Evolutionary conservation across 2,329 filamentous ascomycete species (phyloP).

Genomic region (Achaetomium macrosporum): DNA sequence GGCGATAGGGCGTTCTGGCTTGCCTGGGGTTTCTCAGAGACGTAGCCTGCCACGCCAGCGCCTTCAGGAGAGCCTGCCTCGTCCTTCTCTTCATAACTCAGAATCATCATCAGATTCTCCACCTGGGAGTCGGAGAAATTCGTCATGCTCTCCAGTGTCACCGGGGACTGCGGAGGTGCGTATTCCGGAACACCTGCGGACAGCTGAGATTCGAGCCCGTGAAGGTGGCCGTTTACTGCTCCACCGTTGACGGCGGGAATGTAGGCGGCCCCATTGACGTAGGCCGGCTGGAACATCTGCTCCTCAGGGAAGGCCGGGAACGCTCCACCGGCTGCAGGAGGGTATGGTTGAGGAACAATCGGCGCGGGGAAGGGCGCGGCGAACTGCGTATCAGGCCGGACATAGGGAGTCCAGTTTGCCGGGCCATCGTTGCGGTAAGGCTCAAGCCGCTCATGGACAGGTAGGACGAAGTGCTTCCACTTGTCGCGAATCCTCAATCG

Average conservation of each 20-base stretch:
- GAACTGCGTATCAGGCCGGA: conserved; percentile 23
- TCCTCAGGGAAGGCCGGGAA: conserved; percentile 27
- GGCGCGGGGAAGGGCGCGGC: conserved; percentile 24
- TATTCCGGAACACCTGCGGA: conserved; percentile 62
- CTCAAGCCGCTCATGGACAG: conserved; percentile 63
- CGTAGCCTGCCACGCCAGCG: conserved; percentile 14
- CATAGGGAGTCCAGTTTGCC: conserved; percentile 31
- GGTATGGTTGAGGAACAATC: conserved; percentile 24
- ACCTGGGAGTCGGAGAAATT: conserved; percentile 30
- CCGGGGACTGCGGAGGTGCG: conserved; percentile 35
- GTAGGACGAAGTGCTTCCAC: conserved; percentile 76
- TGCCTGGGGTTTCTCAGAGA: conserved; percentile 6
- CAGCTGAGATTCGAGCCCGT: conserved; percentile 44
- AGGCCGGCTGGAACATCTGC: conserved; percentile 28
- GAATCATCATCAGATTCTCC: conserved; percentile 28
- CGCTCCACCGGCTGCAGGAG: conserved; percentile 23
- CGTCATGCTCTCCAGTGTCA: conserved; percentile 30
- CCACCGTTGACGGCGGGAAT: conserved; percentile 28
- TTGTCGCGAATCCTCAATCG: conserved; percentile 67
- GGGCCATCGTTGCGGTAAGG: conserved; percentile 69
- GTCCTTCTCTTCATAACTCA: conserved; percentile 18
- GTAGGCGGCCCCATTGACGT: conserved; percentile 29
- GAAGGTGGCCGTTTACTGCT: conserved; percentile 36
- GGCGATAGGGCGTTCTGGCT: conserved; percentile 3
- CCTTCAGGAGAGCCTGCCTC: conserved; percentile 1